These are phyloP conservation scores for Penicillium tannophilum DNA, from an alignment of 495 filamentous ascomycete species.

Conservation along the genomic window DNA sequence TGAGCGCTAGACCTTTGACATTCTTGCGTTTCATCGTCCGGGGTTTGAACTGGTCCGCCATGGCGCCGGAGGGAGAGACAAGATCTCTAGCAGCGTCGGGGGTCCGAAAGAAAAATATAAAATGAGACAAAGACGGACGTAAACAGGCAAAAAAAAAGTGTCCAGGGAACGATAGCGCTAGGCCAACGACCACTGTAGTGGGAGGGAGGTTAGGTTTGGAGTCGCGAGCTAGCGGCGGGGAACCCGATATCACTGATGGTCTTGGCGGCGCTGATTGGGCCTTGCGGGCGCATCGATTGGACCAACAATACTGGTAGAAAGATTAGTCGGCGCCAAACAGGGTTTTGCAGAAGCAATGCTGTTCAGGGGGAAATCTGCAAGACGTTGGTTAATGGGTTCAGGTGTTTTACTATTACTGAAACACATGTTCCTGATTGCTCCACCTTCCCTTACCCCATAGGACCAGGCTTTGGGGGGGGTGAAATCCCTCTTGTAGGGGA, in stretches of 20 bases:
- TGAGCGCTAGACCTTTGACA: conserved; percentile 89
- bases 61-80: conserved; percentile 38
- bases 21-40: conserved; percentile 98
- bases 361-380: conserved; percentile 2
- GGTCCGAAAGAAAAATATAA: conserved; percentile 6
- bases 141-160: conserved; percentile 9
- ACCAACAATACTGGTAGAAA: conserved; percentile 24
- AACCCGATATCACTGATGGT: conserved; percentile 36
- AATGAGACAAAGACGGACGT: conserved; percentile 6
- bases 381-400: conserved; percentile 3
- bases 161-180: conserved; percentile 15
- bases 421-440: conserved; percentile 28
- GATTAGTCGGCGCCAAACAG: conserved; percentile 26
- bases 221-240: conserved; percentile 34
- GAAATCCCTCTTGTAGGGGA: neutral
- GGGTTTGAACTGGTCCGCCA: conserved; percentile 84
- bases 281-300: conserved; percentile 32
- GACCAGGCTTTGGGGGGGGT: conserved; percentile 1
- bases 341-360: neutral
- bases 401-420: conserved; percentile 22
- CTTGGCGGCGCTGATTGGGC: conserved; percentile 37
- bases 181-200: conserved; percentile 19
- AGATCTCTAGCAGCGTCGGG: conserved; percentile 4
- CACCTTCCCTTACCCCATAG: conserved; percentile 25
- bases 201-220: conserved; percentile 19